These are phyloP conservation scores for Tremella mesenterica DNA, from an alignment of 768 basidiomycete species.

Conservation along the genomic window DNA sequence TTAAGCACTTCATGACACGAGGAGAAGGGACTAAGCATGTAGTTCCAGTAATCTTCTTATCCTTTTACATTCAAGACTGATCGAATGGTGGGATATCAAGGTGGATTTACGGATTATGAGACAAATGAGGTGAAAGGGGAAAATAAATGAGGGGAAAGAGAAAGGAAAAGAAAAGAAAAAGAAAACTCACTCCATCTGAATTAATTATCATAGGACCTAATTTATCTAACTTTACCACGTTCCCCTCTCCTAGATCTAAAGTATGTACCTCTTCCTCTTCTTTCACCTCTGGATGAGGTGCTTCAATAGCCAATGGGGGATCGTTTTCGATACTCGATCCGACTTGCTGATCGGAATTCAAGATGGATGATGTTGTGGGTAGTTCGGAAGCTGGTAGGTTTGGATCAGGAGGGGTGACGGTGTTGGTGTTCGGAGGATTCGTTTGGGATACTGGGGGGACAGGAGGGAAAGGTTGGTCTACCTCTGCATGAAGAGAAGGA, in stretches of 20 bases:
- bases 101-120: too few species aligned
- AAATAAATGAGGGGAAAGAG: not conserved
- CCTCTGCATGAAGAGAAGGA: too few species aligned
- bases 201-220: constrained; percentile 65
- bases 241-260: constrained; percentile 35
- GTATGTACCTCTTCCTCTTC: constrained; percentile 13
- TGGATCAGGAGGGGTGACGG: not conserved
- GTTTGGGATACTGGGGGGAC: too few species aligned
- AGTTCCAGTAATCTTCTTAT: too few species aligned
- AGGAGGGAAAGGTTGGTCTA: too few species aligned
- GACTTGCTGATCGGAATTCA: not conserved
- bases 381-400: not conserved
- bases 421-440: not conserved
- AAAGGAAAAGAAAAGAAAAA: not conserved
- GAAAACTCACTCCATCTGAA: constrained; percentile 53
- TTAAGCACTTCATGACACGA: too few species aligned
- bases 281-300: not conserved
- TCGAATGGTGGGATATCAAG: too few species aligned
- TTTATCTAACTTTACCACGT: constrained; percentile 52
- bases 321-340: not conserved
- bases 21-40: too few species aligned
- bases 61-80: not conserved
- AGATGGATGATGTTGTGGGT: not conserved
- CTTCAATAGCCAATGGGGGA: constrained; percentile 15
- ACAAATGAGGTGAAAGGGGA: too few species aligned